Evolutionary conservation across 176 grass and related monocot species (phyloP), one percentile per base, ranked within the genome.

Genomic region (Elaeis guineensis): DNA sequence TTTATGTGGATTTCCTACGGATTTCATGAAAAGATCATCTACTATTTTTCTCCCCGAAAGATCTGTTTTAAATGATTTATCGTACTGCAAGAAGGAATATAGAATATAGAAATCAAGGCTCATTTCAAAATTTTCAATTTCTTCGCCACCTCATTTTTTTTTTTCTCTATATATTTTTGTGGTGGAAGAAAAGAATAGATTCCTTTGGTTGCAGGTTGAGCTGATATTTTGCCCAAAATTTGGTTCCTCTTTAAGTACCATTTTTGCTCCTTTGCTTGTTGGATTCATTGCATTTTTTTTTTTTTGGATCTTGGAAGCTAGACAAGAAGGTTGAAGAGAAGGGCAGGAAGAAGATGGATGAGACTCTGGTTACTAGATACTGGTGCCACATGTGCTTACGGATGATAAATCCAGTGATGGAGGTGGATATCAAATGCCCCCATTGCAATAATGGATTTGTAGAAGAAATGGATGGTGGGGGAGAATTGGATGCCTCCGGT

Each of bases 381-480:
- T 96, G 72, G 60, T 96, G 83, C 75, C 86, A 96, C 75, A 69
- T 78, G 75, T 90, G 91, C 79, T 84, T 77, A 19, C 76, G 71
- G 29, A 71, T 82, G 22, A 75, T 96, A 49, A 60, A 74, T 58
- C 86, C 91, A 2, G 58, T 84, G 59, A 55, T 80, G 77, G 78
- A 66, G 24, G 68, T 59, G 25, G 79, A 84, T 16, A 77, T 96
- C 17, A 74, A 87, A 80, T 96, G 91, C 86, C 91, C 86, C 49
- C 78, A 67, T 65, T 96, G 91, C 69, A 67, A 79, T 62, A 77
- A 62, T 39, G 86, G 91, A 48, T 96, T 96, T 63, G 79, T 96
- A 48, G 91, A 96, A 57, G 80, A 90, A 64, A 85, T 90, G 78
- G 69, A 64, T 66, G 65, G 73, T 55, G n/a, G 65, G 25, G 75